A percentile compares a stretch with the other conserved stretches of the same genome.
Evolutionary conservation across 257 asterid species (phyloP).

Genomic region (Osmanthus fragrans): DNA sequence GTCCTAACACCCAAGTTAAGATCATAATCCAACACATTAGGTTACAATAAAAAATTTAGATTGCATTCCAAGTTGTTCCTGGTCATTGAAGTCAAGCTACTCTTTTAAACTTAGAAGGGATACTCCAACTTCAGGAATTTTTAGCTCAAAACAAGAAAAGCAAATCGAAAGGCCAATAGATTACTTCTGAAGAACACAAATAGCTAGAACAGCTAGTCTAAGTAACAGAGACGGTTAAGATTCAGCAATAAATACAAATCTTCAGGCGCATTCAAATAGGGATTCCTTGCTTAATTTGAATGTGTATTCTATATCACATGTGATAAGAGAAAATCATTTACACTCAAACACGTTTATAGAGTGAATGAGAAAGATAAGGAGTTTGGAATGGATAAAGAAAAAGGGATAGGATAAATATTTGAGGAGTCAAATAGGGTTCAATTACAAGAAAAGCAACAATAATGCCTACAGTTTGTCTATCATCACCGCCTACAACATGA

Average conservation of each 20-base stretch:
- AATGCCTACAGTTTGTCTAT: background rate
- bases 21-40: constrained; percentile 1
- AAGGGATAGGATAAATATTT: too few species aligned
- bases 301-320: too few species aligned
- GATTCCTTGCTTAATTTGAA: too few species aligned
- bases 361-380: too few species aligned
- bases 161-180: background rate
- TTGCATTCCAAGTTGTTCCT: background rate
- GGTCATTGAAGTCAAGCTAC: background rate
- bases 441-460: background rate
- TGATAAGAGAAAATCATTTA: too few species aligned
- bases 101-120: background rate
- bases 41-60: background rate
- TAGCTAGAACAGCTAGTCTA: background rate
- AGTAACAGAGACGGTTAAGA: background rate
- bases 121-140: background rate
- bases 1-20: constrained; percentile 46
- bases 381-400: too few species aligned
- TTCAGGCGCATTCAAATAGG: background rate
- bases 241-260: background rate
- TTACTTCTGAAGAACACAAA: background rate
- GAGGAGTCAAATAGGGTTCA: too few species aligned
- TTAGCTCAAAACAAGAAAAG: background rate
- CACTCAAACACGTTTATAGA: too few species aligned
- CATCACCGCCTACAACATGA: background rate